Conservation (phyloP, 306 rosid genomes). For the Vigna unguiculata region DNA sequence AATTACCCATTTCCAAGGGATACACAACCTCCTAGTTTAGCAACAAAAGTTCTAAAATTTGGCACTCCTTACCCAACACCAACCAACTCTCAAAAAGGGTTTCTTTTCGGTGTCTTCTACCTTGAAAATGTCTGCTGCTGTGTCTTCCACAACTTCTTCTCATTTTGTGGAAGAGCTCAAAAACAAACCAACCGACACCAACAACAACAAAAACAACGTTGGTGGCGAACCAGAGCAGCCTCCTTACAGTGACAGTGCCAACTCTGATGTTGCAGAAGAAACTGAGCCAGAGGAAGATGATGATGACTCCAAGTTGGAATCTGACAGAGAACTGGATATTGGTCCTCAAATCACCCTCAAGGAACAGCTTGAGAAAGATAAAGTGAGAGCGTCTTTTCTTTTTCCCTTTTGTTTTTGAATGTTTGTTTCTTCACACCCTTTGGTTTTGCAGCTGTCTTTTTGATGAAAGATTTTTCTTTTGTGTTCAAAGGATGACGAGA, state of each 20-base stretch:
- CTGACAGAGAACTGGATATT: constrained; percentile 50
- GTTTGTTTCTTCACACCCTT: constrained; percentile 27
- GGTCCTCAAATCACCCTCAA: constrained; percentile 90
- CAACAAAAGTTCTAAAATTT: constrained; percentile 20
- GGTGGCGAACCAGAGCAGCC: constrained; percentile 40
- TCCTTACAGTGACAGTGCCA: constrained; percentile 18
- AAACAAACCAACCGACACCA: constrained; percentile 42
- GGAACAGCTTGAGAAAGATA: constrained; percentile 93
- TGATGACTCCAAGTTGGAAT: constrained; percentile 58
- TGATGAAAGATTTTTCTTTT: constrained; percentile 28
- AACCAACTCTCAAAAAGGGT: constrained; percentile 4
- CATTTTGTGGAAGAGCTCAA: constrained; percentile 57
- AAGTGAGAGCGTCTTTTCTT: constrained; percentile 48
- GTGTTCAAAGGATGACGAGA: constrained; percentile 72
- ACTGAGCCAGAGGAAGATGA: constrained; percentile 64
- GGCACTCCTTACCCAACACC: constrained; percentile 5
- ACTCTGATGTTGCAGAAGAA: constrained; percentile 36
- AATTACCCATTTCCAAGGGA: neutral
- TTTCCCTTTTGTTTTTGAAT: constrained; percentile 3
- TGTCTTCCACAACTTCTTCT: constrained; percentile 55
- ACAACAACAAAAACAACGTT: constrained; percentile 29
- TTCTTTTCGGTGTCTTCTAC: neutral
- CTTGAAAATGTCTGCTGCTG: constrained; percentile 66
- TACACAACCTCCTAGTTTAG: constrained; percentile 29
- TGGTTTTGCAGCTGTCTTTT: constrained; percentile 13